Conservation (phyloP, 306 rosid species). For the Trifolium repens region DNA sequence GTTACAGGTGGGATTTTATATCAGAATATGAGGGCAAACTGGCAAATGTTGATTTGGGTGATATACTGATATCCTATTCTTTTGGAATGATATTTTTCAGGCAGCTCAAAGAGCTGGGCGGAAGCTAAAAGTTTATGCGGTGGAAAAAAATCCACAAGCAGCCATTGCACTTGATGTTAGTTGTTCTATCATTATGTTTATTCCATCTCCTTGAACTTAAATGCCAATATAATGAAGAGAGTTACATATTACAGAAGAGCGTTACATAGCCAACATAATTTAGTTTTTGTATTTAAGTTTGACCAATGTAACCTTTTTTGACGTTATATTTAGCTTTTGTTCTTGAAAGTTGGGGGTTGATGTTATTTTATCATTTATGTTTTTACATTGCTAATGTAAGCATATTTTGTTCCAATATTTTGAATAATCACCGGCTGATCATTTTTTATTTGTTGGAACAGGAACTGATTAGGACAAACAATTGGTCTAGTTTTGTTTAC, state of each 20-base stretch:
- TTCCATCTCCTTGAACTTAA: not conserved
- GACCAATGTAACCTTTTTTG: not conserved
- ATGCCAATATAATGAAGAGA: not conserved
- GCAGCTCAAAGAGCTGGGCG: slow-evolving; percentile 76
- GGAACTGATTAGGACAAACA: slow-evolving; percentile 69
- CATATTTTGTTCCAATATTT: not conserved
- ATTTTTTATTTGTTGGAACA: slow-evolving; percentile 48
- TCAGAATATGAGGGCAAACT: not conserved
- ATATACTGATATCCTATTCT: slow-evolving; percentile 1
- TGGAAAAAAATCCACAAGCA: slow-evolving; percentile 85
- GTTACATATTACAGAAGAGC: not conserved
- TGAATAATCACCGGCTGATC: not conserved
- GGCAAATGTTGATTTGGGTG: not conserved
- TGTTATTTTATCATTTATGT: not conserved
- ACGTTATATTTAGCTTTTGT: not conserved
- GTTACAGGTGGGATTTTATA: slow-evolving; percentile 53
- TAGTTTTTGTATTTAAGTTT: not conserved
- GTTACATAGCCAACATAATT: too few species aligned
- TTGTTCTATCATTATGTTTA: not conserved
- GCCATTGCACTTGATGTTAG: slow-evolving; percentile 57
- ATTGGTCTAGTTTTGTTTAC: slow-evolving; percentile 66
- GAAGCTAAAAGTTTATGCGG: slow-evolving; percentile 70
- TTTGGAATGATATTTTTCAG: slow-evolving; percentile 36
- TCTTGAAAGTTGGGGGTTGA: not conserved
- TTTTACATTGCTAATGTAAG: not conserved